Conservation (phyloP, 2,329 filamentous ascomycete species). For the Stachybotrys echinatus region DNA sequence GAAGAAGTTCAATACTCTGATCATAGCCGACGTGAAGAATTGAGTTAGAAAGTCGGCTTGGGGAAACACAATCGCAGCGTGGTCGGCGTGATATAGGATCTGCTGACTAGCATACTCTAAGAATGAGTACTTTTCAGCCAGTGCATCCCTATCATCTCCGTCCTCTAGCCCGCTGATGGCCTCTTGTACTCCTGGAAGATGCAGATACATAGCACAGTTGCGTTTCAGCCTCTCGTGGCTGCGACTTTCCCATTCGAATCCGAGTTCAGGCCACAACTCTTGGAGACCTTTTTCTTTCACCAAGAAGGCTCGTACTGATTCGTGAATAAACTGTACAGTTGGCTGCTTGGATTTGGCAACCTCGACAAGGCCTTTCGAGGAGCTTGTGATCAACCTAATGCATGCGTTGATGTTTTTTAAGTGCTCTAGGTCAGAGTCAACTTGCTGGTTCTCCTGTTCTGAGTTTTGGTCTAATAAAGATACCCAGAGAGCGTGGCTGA, state of each 20-base stretch:
- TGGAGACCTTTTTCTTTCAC: conserved; percentile 25
- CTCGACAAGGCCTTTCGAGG: conserved; percentile 47
- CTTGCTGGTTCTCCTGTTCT: conserved; percentile 9
- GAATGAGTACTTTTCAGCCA: conserved; percentile 31
- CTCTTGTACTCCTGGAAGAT: conserved; percentile 3
- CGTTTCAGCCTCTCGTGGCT: conserved; percentile 39
- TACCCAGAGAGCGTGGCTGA: conserved; percentile 35
- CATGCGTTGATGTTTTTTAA: neutral
- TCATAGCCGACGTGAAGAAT: conserved; percentile 22
- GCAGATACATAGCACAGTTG: conserved; percentile 36
- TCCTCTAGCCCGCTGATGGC: neutral
- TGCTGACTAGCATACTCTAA: conserved; percentile 37
- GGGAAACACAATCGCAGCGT: conserved; percentile 17
- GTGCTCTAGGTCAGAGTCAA: conserved; percentile 14
- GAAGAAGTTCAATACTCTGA: conserved; percentile 21
- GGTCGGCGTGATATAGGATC: conserved; percentile 34
- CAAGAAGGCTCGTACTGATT: conserved; percentile 44
- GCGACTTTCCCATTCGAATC: conserved; percentile 19
- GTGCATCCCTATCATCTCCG: neutral
- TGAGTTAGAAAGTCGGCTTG: conserved; percentile 24
- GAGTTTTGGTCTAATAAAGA: conserved; percentile 7
- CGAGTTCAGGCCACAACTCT: conserved; percentile 23
- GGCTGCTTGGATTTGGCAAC: conserved; percentile 21
- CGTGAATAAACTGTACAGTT: conserved; percentile 48
- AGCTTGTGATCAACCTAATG: conserved; percentile 27